Conservation (phyloP, 2,329 filamentous ascomycete genomes). For the Diaporthe sp. region DNA sequence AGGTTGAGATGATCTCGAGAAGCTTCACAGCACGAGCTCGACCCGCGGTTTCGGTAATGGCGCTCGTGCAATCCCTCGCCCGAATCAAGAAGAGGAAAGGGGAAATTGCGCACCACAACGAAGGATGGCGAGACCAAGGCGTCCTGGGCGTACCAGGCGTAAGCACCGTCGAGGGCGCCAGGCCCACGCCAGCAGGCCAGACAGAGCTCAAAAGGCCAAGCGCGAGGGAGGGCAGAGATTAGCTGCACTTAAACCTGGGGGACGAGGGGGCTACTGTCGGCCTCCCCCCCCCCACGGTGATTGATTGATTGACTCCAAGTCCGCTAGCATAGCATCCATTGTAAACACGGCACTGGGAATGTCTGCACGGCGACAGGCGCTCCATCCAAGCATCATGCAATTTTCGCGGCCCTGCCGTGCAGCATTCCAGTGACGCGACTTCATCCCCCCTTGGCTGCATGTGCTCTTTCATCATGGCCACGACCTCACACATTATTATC, state of each 20-base stretch:
- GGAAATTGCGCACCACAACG: not conserved
- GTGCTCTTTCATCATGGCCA: constrained; percentile 24
- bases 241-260: no score
- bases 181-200: not conserved
- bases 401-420: constrained; percentile 8
- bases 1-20: constrained; percentile 23
- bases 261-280: no score
- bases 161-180: constrained; percentile 3
- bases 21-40: constrained; percentile 19
- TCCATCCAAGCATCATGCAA: constrained; percentile 12
- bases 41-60: constrained; percentile 15
- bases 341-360: constrained; percentile 17
- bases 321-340: not conserved
- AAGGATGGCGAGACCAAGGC: not conserved
- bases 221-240: not conserved
- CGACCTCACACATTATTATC: not conserved
- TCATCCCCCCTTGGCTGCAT: constrained; percentile 18
- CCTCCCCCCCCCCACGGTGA: no score
- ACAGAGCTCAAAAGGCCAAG: not conserved
- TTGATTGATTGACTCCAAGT: not conserved
- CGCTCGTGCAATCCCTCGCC: constrained; percentile 25
- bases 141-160: not conserved
- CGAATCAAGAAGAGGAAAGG: not conserved
- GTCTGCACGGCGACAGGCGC: not conserved
- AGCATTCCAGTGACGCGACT: constrained; percentile 26